A percentile compares a stretch with the other conserved stretches of the same genome.
Evolutionary conservation across 192 early-diverging fungal species (phyloP).

Genomic region (Backusella mclennaniae): DNA sequence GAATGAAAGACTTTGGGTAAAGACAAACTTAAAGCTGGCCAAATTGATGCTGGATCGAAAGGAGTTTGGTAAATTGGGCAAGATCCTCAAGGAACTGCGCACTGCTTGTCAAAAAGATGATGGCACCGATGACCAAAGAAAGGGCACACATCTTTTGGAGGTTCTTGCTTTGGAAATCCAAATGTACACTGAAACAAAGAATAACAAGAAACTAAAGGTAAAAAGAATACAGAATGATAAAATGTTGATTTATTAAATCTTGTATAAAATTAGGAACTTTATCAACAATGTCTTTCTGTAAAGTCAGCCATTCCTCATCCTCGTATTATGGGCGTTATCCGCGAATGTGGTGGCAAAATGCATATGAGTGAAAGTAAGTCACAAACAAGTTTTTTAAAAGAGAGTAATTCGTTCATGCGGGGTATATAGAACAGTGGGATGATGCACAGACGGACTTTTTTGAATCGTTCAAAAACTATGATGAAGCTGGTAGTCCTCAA

Average conservation of each 20-base stretch:
- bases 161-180: slow-evolving; percentile 95
- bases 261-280: slow-evolving; percentile 45
- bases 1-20: slow-evolving; percentile 86
- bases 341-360: slow-evolving; percentile 98
- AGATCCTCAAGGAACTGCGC: slow-evolving; percentile 79
- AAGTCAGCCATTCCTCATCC: slow-evolving; percentile 96
- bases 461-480: slow-evolving; percentile 97
- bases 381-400: neutral
- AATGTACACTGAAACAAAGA: slow-evolving; percentile 90
- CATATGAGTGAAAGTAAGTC: slow-evolving; percentile 87
- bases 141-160: slow-evolving; percentile 92
- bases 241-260: too few species aligned
- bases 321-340: slow-evolving; percentile 94
- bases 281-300: slow-evolving; percentile 84
- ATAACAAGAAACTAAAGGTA: slow-evolving; percentile 86
- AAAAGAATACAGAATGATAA: too few species aligned
- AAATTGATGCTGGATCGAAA: slow-evolving; percentile 82
- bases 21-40: slow-evolving; percentile 85
- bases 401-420: neutral
- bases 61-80: slow-evolving; percentile 69
- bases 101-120: slow-evolving; percentile 75
- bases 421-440: slow-evolving; percentile 75
- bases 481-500: slow-evolving; percentile 92
- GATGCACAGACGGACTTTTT: slow-evolving; percentile 93
- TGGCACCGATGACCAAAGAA: slow-evolving; percentile 83